phyloP scores from a whole-genome alignment of 1,284 basidiomycete species.

The Coniferiporia sulphurascens region DNA sequence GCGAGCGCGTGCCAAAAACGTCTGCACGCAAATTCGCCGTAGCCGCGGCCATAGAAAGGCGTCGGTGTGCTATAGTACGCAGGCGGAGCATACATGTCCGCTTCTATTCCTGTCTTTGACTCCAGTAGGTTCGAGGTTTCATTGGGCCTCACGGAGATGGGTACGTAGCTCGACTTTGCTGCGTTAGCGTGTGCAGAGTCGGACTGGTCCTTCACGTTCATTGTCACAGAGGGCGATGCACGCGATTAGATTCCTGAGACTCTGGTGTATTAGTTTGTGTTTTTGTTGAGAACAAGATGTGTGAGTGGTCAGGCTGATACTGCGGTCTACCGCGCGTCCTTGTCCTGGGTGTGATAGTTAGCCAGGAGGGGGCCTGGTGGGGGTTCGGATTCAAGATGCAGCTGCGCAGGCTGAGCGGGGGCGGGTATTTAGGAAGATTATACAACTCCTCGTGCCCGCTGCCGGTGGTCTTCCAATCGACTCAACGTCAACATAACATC shows the following conservation, averaged over 20 bases:
- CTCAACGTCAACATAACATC: too few species aligned
- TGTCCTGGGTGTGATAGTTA: neutral
- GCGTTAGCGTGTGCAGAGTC: neutral
- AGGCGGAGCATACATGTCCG: neutral
- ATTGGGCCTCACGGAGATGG: neutral
- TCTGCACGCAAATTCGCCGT: neutral
- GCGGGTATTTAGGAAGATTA: too few species aligned
- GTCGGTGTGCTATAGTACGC: neutral
- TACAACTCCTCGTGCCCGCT: neutral
- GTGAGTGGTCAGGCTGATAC: neutral
- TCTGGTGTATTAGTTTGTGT: neutral
- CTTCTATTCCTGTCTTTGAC: neutral
- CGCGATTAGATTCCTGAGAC: neutral
- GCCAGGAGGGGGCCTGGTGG: too few species aligned
- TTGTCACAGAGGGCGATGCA: neutral
- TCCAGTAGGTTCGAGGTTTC: neutral
- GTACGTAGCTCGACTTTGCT: neutral
- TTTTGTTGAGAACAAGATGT: neutral
- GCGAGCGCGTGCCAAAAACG: slow-evolving; percentile 5
- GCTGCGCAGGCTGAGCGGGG: neutral
- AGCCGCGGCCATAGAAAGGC: neutral
- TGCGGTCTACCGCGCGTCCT: too few species aligned
- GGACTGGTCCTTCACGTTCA: slow-evolving; percentile 7
- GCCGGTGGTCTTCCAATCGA: too few species aligned
- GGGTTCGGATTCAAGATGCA: too few species aligned